Base-by-base conservation (phyloP, 1,139 yeast species). In the Saccharomyces hybrid region DNA sequence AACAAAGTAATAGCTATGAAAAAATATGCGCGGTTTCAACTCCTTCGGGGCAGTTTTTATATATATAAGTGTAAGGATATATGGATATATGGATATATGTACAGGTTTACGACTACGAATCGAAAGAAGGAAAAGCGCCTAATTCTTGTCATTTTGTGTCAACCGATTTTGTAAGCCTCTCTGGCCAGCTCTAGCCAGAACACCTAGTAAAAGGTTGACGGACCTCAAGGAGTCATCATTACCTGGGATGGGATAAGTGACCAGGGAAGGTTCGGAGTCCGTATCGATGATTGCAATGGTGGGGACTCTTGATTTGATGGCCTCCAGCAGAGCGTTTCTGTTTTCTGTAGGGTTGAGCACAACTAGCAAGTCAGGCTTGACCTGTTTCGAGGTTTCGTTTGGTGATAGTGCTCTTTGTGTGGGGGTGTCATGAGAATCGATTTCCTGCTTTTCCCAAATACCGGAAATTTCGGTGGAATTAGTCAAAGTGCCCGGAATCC, bases 401-500 rank as follows among this genome's bases (percentile, higher is more conserved):
- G 77, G 74, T 34, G 76, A 71, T 50, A 87, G 73, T 58, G 72
- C 73, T 59, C 90, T 79, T 50, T 78, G 78, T 3, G 95, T 83
- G 51, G 83, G 79, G 50, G 71, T 69, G 64, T 83, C 88, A 24
- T 76, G 80, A 74, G 84, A 80, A 65, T 82, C 84, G 54, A 88
- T 84, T 72, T 88, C 96, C 57, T 78, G 78, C 61, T 83, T 75
- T 46, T 75, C 79, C 80, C 82, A 81, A 47, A 63, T 65, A 42
- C 74, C 74, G 12, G 93, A 82, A 44, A 88, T 86, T 69, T 84
- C 88, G 42, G 84, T 76, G 55, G 89, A 83, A 73, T 93, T 93
- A 51, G 98, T 90, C 62, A 93, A 78, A 27, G 96, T 87, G 61
- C 99, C 99, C 2, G 98, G 96, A 56, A 88, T 82, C 99, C 99